Base-by-base conservation (phyloP, 805 yeast genomes). In the Nakazawaea ambrosiae region DNA sequence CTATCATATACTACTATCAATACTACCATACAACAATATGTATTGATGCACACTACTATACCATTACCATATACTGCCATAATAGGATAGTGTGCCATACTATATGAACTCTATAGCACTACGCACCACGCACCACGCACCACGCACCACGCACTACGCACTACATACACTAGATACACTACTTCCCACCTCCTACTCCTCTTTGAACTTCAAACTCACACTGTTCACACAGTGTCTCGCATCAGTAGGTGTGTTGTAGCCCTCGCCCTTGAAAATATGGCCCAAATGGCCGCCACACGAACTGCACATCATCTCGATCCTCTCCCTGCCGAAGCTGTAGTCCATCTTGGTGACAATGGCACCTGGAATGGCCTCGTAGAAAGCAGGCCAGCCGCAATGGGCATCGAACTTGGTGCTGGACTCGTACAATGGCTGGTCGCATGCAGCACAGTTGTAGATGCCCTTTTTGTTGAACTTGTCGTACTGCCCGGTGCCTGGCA, bases 321-420 rank as follows among this genome's bases (percentile, higher is more conserved):
- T 70, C 11, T 63, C 66, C 92, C 82, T 88, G 0, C 97, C 97
- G 34, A 63, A 60, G 6, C 80, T 58, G 0, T 40, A 50, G 57
- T 92, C 98, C 15, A 64, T 68, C 41, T 70, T 60, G 10, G 81
- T 66, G 16, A 58, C 68, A 27, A 92, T 69, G 5, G 95, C 69
- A 0, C 88, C 89, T 0, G 95, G 94, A 27, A 85, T 64, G 1
- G 95, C 96, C 41, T 86, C 82, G 57, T 81, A 90, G 58, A 92
- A 92, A 0, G 96, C 89, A 1, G 98, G 98, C 98, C 98, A 92
- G 2, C 98, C 98, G 58, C 98, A 92, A 37, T 87, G 87, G 10
- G 95, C 76, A 41, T 81, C 79, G 50, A 92, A 92, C 58, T 92
- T 90, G 3, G 96, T 73, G 23, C 70, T 64, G 20, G 95, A 78